phyloP scores from a whole-genome alignment of 2,329 filamentous ascomycete species.

The Penicillium sp. region DNA sequence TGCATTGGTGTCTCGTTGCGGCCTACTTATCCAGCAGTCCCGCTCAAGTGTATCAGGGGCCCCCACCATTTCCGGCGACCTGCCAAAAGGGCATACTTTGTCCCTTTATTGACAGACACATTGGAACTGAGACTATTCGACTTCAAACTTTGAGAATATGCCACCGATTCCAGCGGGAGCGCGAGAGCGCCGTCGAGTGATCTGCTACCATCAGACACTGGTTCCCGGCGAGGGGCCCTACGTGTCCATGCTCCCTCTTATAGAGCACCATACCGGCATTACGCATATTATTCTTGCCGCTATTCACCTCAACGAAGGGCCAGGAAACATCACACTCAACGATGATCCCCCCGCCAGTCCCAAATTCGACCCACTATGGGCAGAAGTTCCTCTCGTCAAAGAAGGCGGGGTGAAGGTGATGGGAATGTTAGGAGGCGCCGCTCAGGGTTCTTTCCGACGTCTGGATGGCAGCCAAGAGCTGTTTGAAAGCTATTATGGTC shows the following conservation, averaged over 20 bases:
- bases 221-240: constrained; percentile 57
- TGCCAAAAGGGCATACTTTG: not conserved
- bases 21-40: not conserved
- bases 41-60: not conserved
- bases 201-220: constrained; percentile 66
- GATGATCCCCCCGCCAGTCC: constrained; percentile 70
- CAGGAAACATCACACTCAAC: constrained; percentile 73
- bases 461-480: constrained; percentile 59
- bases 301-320: constrained; percentile 74
- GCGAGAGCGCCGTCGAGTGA: constrained; percentile 39
- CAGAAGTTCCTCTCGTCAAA: constrained; percentile 72
- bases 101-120: not conserved
- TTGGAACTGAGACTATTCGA: not conserved
- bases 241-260: constrained; percentile 64
- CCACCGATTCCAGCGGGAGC: constrained; percentile 37
- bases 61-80: not conserved
- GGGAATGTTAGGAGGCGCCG: constrained; percentile 86
- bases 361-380: constrained; percentile 74
- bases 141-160: constrained; percentile 29
- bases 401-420: constrained; percentile 75
- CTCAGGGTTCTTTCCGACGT: constrained; percentile 69
- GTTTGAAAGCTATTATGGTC: constrained; percentile 74
- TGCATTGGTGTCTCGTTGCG: not conserved
- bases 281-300: constrained; percentile 88
- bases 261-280: constrained; percentile 60